Conservation (phyloP, 768 basidiomycete genomes). For the Pilatotrama ljubarskyi region DNA sequence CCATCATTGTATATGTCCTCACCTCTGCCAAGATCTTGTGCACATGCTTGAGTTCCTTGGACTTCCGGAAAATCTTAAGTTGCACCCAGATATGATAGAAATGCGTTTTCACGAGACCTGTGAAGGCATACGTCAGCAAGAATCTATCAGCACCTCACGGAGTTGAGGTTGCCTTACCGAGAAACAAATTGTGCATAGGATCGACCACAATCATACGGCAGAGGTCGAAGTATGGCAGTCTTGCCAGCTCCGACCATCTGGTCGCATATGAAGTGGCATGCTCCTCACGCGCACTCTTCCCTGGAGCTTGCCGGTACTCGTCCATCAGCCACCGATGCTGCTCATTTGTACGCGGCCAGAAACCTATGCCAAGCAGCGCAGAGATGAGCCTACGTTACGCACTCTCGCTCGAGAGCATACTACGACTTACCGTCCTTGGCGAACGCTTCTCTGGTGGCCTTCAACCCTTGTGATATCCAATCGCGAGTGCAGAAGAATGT, state of each 20-base stretch:
- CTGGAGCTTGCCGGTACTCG: background rate
- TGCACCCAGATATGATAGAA: slow-evolving; percentile 19
- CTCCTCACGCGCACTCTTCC: background rate
- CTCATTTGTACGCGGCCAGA: slow-evolving; percentile 14
- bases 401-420: too few relatives aligned
- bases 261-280: slow-evolving; percentile 9
- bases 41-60: too few relatives aligned
- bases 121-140: too few relatives aligned
- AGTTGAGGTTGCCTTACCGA: slow-evolving; percentile 9
- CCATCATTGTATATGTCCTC: too few relatives aligned
- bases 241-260: slow-evolving; percentile 12
- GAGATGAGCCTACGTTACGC: too few relatives aligned
- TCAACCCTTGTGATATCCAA: slow-evolving; percentile 34
- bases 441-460: slow-evolving; percentile 27
- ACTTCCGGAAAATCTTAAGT: slow-evolving; percentile 11
- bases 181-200: slow-evolving; percentile 21
- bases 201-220: slow-evolving; percentile 14
- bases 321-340: slow-evolving; percentile 22
- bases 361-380: slow-evolving; percentile 12
- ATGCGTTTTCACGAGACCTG: slow-evolving; percentile 20
- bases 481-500: slow-evolving; percentile 37
- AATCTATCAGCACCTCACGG: background rate
- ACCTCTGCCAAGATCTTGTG: too few relatives aligned
- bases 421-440: slow-evolving; percentile 20
- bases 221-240: slow-evolving; percentile 17